Evolutionary conservation across 352 stramenopile genomes (phyloP).

Genomic region (Pythium dissimile): DNA sequence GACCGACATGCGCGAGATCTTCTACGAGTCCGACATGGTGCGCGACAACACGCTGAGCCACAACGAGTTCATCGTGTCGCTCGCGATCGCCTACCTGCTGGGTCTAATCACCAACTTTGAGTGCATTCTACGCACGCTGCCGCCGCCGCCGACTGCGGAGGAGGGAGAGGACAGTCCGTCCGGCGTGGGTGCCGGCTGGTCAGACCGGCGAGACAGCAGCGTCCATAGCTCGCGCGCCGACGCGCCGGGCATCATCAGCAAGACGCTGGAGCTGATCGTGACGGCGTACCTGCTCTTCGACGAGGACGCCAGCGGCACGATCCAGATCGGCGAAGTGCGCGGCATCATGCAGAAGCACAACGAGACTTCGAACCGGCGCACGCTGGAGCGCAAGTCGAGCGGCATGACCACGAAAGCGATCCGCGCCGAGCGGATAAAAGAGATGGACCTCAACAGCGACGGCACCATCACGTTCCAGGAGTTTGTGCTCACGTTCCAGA

Average conservation of each 20-base stretch:
- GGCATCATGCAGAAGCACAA: conserved; percentile 60
- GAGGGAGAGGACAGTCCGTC: conserved; percentile 20
- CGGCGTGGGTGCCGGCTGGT: background rate
- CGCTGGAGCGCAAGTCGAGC: conserved; percentile 52
- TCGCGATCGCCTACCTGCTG: conserved; percentile 82
- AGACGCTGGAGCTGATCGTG: conserved; percentile 80
- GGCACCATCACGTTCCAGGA: conserved; percentile 89
- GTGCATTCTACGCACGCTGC: conserved; percentile 28
- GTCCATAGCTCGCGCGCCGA: conserved; percentile 12
- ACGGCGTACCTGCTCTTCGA: conserved; percentile 86
- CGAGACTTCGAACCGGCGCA: conserved; percentile 19
- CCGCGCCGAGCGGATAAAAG: conserved; percentile 76
- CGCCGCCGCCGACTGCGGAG: background rate
- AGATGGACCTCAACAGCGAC: conserved; percentile 85
- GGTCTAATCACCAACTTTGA: conserved; percentile 77
- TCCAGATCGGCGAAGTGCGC: conserved; percentile 71
- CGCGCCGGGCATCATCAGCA: conserved; percentile 49
- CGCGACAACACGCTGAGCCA: conserved; percentile 80
- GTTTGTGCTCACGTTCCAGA: conserved; percentile 87
- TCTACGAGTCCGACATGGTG: conserved; percentile 89
- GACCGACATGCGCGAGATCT: conserved; percentile 69
- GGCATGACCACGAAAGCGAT: conserved; percentile 58
- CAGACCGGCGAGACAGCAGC: conserved; percentile 11
- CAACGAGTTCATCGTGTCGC: conserved; percentile 84
- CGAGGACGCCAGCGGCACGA: conserved; percentile 75